Conservation (phyloP, 1,284 basidiomycete species). For the Hemileia vastatrix region DNA sequence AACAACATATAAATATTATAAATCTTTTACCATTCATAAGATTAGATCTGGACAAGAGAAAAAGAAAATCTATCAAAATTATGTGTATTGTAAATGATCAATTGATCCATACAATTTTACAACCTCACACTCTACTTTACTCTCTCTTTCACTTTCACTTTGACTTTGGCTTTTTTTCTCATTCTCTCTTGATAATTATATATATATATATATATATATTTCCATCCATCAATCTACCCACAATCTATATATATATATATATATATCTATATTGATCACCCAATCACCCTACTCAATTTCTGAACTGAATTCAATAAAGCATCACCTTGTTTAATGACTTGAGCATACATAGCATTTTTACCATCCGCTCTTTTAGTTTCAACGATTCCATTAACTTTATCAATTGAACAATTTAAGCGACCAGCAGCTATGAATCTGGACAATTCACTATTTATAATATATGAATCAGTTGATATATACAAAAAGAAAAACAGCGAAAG, state of each 20-base stretch:
- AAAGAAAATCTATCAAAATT: too few relatives aligned
- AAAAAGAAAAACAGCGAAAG: slow-evolving; percentile 9
- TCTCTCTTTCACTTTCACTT: too few relatives aligned
- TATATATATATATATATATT: too few relatives aligned
- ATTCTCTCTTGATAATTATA: too few relatives aligned
- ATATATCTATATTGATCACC: background rate
- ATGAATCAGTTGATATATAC: background rate
- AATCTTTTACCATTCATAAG: too few relatives aligned
- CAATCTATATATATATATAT: background rate
- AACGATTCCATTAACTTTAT: slow-evolving; percentile 85
- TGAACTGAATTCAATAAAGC: slow-evolving; percentile 58
- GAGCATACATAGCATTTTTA: slow-evolving; percentile 84
- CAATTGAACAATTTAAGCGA: slow-evolving; percentile 81
- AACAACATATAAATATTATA: too few relatives aligned
- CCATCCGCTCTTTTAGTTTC: slow-evolving; percentile 72
- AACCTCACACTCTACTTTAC: too few relatives aligned
- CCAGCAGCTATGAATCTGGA: slow-evolving; percentile 85
- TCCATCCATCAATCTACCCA: too few relatives aligned
- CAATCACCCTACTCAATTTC: slow-evolving; percentile 38
- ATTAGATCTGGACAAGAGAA: too few relatives aligned
- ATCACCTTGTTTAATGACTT: slow-evolving; percentile 78
- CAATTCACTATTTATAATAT: slow-evolving; percentile 57
- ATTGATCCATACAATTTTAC: too few relatives aligned
- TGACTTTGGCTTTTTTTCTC: too few relatives aligned
- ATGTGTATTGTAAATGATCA: too few relatives aligned